Conservation (phyloP, 2,329 filamentous ascomycete genomes). For the Clarireedia homoeocarpa region DNA sequence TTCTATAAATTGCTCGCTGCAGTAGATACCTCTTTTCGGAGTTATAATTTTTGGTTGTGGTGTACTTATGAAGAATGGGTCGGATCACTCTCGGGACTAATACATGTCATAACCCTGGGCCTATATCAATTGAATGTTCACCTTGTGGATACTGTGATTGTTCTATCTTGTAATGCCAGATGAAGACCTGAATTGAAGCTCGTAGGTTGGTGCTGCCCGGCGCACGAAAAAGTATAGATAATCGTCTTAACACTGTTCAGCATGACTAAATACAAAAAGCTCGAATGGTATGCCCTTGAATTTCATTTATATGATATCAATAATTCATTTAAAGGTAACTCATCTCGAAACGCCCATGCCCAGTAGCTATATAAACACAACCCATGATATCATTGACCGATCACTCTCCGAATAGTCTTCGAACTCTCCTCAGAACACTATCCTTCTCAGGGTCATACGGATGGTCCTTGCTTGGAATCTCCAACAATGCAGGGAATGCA, state of each 20-base stretch:
- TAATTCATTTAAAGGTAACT: background rate
- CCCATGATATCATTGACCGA: slow-evolving; percentile 3
- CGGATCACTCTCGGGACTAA: background rate
- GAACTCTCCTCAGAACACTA: slow-evolving; percentile 85
- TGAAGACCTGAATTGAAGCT: too few species aligned
- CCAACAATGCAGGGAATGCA: slow-evolving; percentile 90
- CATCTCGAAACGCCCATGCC: slow-evolving; percentile 8
- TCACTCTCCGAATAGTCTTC: slow-evolving; percentile 58
- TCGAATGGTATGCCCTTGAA: slow-evolving; percentile 11
- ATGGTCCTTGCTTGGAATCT: slow-evolving; percentile 98
- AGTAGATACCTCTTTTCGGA: slow-evolving; percentile 20
- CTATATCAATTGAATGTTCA: too few species aligned
- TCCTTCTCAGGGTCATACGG: slow-evolving; percentile 99
- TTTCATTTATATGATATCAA: slow-evolving; percentile 10
- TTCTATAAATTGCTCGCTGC: slow-evolving; percentile 15
- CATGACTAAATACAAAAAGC: background rate
- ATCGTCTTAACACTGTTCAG: too few species aligned
- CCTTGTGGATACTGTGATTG: too few species aligned
- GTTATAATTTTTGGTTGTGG: slow-evolving; percentile 10
- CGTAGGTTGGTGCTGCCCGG: too few species aligned
- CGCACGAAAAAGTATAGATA: too few species aligned
- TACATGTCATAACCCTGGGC: background rate
- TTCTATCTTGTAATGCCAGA: too few species aligned
- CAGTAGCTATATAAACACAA: slow-evolving; percentile 9
- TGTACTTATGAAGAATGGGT: background rate